phyloP scores from a whole-genome alignment of 1,284 basidiomycete species.

The Cryptococcus depauperatus region DNA sequence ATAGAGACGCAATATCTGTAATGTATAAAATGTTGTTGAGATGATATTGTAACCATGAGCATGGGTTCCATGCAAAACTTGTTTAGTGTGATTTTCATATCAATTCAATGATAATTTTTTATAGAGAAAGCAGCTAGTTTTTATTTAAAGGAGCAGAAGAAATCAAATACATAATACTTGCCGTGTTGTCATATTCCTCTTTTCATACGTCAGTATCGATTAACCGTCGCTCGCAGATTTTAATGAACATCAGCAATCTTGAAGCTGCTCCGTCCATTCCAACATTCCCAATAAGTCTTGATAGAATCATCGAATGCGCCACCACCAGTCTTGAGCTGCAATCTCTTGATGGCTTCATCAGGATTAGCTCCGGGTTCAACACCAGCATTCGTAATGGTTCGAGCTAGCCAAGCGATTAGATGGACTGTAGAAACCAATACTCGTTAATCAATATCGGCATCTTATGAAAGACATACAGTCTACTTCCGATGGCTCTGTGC shows the following conservation, averaged over 20 bases:
- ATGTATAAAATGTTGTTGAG: too few relatives aligned
- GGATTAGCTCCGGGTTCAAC: conserved; percentile 24
- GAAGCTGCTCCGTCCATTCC: conserved; percentile 33
- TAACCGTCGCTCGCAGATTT: too few relatives aligned
- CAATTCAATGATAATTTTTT: too few relatives aligned
- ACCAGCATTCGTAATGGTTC: conserved; percentile 35
- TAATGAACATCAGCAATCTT: conserved; percentile 31
- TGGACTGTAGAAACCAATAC: conserved; percentile 32
- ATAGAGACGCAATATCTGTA: too few relatives aligned
- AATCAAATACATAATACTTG: too few relatives aligned
- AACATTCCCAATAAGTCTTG: conserved; percentile 40
- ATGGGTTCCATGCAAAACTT: too few relatives aligned
- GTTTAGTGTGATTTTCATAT: too few relatives aligned
- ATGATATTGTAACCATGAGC: too few relatives aligned
- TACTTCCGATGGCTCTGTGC: conserved; percentile 31
- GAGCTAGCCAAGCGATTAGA: conserved; percentile 42
- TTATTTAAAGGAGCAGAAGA: too few relatives aligned
- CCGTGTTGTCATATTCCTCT: too few relatives aligned
- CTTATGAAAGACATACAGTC: conserved; percentile 31
- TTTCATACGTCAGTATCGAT: too few relatives aligned
- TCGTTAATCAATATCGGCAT: conserved; percentile 1
- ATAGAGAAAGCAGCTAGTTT: too few relatives aligned
- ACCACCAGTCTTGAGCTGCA: conserved; percentile 31
- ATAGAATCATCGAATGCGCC: conserved; percentile 34
- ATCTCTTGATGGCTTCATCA: conserved; percentile 23